Conservation (phyloP, 345 rosid species). For the Geranium rotundifolium region DNA sequence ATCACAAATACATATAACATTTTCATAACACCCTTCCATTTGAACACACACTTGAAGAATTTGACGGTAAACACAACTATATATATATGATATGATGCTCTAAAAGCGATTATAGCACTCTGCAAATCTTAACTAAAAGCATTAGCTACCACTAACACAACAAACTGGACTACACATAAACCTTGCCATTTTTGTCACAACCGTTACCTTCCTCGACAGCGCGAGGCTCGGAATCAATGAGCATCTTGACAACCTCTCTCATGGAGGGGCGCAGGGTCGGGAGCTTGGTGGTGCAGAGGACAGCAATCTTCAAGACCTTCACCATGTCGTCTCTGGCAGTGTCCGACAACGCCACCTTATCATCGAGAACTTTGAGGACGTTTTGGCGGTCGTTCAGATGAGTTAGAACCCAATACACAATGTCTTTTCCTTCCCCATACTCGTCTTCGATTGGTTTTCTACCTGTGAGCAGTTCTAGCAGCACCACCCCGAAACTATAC, state of each 20-base stretch:
- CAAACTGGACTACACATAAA: too few relatives aligned
- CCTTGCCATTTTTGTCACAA: too few relatives aligned
- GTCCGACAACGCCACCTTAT: slow-evolving; percentile 22
- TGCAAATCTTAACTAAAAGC: too few relatives aligned
- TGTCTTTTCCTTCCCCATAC: slow-evolving; percentile 71
- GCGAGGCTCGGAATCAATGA: slow-evolving; percentile 55
- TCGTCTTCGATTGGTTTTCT: slow-evolving; percentile 52
- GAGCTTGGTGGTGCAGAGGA: slow-evolving; percentile 74
- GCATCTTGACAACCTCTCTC: slow-evolving; percentile 79
- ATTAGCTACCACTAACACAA: too few relatives aligned
- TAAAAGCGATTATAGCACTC: too few relatives aligned
- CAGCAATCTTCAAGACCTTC: slow-evolving; percentile 54
- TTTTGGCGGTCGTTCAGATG: slow-evolving; percentile 42
- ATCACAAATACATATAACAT: too few relatives aligned
- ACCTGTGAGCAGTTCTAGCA: slow-evolving; percentile 55
- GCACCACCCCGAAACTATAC: slow-evolving; percentile 80
- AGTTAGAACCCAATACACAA: slow-evolving; percentile 56
- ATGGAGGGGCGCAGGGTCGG: slow-evolving; percentile 64
- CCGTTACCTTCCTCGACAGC: too few relatives aligned
- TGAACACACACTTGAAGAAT: too few relatives aligned
- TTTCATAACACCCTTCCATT: too few relatives aligned
- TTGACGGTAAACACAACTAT: too few relatives aligned
- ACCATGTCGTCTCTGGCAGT: slow-evolving; percentile 45
- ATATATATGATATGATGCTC: too few relatives aligned
- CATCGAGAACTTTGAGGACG: slow-evolving; percentile 45